These are phyloP conservation scores for Penicillium sp. DNA, from an alignment of 2,329 filamentous ascomycete genomes.

Conservation along the genomic window DNA sequence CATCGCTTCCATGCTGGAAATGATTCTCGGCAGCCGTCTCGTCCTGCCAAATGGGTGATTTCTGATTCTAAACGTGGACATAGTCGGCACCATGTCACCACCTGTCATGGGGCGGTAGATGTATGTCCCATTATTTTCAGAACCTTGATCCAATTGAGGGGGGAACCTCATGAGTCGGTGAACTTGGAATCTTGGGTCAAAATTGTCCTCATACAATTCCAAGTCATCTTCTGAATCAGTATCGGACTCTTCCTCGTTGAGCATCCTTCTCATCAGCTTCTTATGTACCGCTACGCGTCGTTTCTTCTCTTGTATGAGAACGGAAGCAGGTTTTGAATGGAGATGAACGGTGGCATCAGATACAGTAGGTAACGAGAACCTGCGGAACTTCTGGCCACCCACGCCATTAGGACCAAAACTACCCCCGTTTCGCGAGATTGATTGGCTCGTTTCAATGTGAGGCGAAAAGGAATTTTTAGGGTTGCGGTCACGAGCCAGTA, in stretches of 20 bases:
- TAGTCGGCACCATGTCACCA: neutral
- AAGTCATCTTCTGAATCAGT: neutral
- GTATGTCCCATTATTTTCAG: slow-evolving; percentile 12
- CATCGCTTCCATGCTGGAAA: slow-evolving; percentile 27
- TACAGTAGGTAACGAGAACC: slow-evolving; percentile 31
- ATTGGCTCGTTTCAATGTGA: slow-evolving; percentile 40
- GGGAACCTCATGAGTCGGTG: slow-evolving; percentile 29
- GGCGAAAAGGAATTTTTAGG: slow-evolving; percentile 48
- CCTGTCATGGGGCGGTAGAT: slow-evolving; percentile 9
- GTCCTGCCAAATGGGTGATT: neutral
- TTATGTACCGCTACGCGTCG: slow-evolving; percentile 25
- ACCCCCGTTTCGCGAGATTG: slow-evolving; percentile 29
- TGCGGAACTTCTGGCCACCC: slow-evolving; percentile 3
- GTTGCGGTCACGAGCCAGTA: slow-evolving; percentile 44
- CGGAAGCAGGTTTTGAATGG: slow-evolving; percentile 36
- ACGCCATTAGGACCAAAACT: slow-evolving; percentile 2
- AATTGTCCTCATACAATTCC: neutral
- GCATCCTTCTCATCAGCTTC: slow-evolving; percentile 23
- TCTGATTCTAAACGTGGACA: neutral
- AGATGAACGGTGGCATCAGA: slow-evolving; percentile 36
- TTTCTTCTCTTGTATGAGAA: slow-evolving; percentile 29
- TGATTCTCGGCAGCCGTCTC: neutral
- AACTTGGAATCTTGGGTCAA: slow-evolving; percentile 1
- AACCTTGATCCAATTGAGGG: neutral
- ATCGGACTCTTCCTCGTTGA: neutral